Percentiles rank a stretch among this genome's conserved stretches.
These are phyloP conservation scores for Acanthamoeba healyi DNA, from an alignment of 208 protist genomes.

Conservation along the genomic window DNA sequence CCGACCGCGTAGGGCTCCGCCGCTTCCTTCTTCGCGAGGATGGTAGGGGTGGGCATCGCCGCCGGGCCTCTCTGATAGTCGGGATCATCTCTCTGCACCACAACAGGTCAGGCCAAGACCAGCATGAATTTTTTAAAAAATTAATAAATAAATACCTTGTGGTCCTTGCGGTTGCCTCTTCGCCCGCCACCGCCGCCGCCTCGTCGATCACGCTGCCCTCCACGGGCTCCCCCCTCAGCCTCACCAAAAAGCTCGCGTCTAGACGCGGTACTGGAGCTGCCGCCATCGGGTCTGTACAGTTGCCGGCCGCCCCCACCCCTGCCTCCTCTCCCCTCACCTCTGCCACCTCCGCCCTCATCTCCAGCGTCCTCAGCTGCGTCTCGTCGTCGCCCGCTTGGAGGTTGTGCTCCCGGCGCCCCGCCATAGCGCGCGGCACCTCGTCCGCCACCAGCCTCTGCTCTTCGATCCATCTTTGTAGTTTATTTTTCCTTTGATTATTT, in stretches of 20 bases:
- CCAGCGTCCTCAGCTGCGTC: not conserved
- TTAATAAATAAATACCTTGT: not conserved
- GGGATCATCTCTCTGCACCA: constrained; percentile 10
- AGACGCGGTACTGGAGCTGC: not conserved
- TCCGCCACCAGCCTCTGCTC: not conserved
- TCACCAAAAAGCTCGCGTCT: not conserved
- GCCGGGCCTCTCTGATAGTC: not conserved
- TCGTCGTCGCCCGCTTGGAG: not conserved
- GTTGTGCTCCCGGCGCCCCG: not conserved
- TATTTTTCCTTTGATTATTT: not conserved
- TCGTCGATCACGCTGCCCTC: constrained; percentile 7
- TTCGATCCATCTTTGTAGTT: not conserved
- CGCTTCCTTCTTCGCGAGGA: constrained; percentile 49
- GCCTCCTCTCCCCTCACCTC: not conserved
- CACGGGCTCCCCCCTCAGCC: not conserved
- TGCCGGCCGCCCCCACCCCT: not conserved
- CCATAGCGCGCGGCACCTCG: not conserved
- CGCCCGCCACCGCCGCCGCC: not conserved
- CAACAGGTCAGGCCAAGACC: not conserved
- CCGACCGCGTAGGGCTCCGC: not conserved
- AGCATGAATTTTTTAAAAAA: not conserved
- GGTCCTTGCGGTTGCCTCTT: not conserved
- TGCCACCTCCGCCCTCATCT: not conserved
- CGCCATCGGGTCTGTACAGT: not conserved
- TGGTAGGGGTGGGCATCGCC: constrained; percentile 28